Conservation (phyloP, 2,329 filamentous ascomycete genomes). For the Fusarium nisikadoi region DNA sequence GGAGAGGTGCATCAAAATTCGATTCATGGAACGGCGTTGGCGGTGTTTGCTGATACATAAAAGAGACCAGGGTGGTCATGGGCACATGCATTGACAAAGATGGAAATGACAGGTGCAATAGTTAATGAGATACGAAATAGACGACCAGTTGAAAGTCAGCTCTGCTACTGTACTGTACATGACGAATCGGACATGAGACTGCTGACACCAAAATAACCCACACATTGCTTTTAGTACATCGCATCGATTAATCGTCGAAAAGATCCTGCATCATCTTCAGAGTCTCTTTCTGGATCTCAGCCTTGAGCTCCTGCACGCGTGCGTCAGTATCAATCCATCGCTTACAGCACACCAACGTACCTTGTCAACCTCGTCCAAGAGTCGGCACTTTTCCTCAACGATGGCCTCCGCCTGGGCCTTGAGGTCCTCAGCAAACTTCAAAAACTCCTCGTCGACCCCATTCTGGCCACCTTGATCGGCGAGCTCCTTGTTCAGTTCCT, state of each 20-base stretch:
- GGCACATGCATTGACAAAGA: conserved; percentile 5
- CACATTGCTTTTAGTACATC: not conserved
- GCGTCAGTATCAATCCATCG: not conserved
- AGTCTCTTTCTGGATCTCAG: conserved; percentile 41
- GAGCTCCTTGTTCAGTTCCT: conserved; percentile 8
- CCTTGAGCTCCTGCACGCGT: conserved; percentile 44
- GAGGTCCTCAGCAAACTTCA: not conserved
- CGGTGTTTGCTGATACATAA: conserved; percentile 34
- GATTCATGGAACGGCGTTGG: conserved; percentile 42
- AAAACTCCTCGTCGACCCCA: not conserved
- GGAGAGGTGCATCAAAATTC: conserved; percentile 5
- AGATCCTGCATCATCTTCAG: conserved; percentile 45
- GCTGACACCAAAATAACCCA: not conserved
- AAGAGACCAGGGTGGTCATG: conserved; percentile 24
- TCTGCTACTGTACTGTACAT: not conserved
- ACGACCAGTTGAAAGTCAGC: conserved; percentile 31
- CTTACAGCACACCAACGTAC: conserved; percentile 16
- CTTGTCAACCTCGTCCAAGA: conserved; percentile 45
- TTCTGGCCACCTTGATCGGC: not conserved
- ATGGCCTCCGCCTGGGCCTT: conserved; percentile 41
- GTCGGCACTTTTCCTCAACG: conserved; percentile 26
- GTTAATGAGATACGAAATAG: conserved; percentile 42
- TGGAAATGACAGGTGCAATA: conserved; percentile 10
- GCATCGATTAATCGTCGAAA: conserved; percentile 16
- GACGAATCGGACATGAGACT: not conserved